Conservation (phyloP, 2,329 filamentous ascomycete genomes). For the Penicillium fuscoglaucum region DNA sequence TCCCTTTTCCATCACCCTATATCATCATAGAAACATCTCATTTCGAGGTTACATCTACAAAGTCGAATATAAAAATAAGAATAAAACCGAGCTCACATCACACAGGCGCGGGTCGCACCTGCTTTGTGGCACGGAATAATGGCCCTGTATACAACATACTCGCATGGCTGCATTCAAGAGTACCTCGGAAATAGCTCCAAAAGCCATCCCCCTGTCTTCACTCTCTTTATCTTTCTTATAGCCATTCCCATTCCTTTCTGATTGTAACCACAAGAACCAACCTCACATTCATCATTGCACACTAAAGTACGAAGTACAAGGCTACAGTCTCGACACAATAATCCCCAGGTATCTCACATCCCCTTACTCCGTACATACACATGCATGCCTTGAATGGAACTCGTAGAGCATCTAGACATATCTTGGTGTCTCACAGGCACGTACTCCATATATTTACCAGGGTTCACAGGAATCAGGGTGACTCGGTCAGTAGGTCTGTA, state of each 20-base stretch:
- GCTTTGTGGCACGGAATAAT: conserved; percentile 2
- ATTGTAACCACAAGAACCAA: not conserved
- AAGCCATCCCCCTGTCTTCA: not conserved
- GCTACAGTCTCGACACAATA: not conserved
- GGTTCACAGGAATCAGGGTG: not conserved
- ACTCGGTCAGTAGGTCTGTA: not conserved
- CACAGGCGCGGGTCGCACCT: conserved; percentile 9
- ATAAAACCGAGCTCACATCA: not conserved
- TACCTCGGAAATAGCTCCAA: not conserved
- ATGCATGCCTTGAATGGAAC: conserved; percentile 2
- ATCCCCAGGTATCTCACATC: not conserved
- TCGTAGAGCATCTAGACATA: conserved; percentile 1
- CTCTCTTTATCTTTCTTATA: not conserved
- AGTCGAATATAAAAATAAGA: not conserved
- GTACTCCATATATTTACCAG: not conserved
- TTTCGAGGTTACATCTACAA: not conserved
- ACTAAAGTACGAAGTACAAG: not conserved
- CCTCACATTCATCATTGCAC: not conserved
- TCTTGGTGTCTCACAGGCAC: not conserved
- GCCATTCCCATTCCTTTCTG: not conserved
- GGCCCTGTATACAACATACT: conserved; percentile 2
- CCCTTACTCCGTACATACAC: not conserved
- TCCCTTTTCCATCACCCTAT: not conserved
- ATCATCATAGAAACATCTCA: not conserved
- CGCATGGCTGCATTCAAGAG: conserved; percentile 2